Evolutionary conservation across 1,139 yeast species (phyloP).

Genomic region (Lodderomyces parapsilosis): DNA sequence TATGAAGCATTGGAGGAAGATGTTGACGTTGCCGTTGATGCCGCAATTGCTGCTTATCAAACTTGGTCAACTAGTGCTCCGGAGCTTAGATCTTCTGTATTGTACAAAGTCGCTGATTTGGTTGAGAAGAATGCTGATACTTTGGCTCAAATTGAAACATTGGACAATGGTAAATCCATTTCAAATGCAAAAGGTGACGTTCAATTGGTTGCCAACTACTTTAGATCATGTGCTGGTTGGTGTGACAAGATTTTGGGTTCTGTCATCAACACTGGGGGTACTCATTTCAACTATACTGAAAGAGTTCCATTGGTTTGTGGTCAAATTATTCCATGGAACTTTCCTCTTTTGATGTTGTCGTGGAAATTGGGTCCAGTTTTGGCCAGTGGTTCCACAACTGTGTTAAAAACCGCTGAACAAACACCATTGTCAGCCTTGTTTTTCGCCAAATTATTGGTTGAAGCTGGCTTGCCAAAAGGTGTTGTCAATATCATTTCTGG

Average conservation of each 20-base stretch:
- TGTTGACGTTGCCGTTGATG: constrained; percentile 74
- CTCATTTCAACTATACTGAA: constrained; percentile 58
- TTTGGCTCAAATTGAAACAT: constrained; percentile 67
- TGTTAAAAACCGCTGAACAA: constrained; percentile 78
- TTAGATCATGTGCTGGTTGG: constrained; percentile 81
- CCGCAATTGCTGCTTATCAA: constrained; percentile 70
- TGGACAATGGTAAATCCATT: constrained; percentile 80
- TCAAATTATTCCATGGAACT: constrained; percentile 85
- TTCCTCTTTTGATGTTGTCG: constrained; percentile 79
- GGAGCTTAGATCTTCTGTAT: constrained; percentile 49
- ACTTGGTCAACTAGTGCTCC: constrained; percentile 39
- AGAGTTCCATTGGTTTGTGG: constrained; percentile 77
- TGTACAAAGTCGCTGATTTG: constrained; percentile 62
- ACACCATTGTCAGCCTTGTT: constrained; percentile 79
- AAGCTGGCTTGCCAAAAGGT: constrained; percentile 80
- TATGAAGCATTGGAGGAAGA: constrained; percentile 67
- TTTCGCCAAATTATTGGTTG: constrained; percentile 57
- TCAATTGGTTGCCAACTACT: constrained; percentile 56
- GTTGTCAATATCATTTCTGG: constrained; percentile 76
- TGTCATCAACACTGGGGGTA: constrained; percentile 59
- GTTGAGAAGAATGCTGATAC: constrained; percentile 59
- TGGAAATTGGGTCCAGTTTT: constrained; percentile 88
- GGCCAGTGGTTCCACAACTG: constrained; percentile 79
- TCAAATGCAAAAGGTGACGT: constrained; percentile 56
- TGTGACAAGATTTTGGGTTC: constrained; percentile 77